phyloP scores from a whole-genome alignment of 805 yeast genomes.

The Kodamaea fukazawae region DNA sequence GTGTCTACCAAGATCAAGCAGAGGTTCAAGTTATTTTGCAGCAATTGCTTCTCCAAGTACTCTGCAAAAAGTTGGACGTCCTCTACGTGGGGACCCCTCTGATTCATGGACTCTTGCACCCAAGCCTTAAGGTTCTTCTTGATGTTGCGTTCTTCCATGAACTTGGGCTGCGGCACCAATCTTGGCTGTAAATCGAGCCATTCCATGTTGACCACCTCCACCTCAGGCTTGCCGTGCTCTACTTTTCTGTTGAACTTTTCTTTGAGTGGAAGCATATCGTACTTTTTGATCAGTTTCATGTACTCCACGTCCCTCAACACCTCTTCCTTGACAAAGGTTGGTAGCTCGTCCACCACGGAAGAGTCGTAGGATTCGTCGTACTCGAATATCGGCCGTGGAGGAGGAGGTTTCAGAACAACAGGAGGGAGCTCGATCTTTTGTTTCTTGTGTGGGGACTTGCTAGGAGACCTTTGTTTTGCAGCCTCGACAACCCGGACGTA shows the following conservation, averaged over 20 bases:
- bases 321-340: conserved; percentile 35
- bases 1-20: conserved; percentile 17
- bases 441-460: conserved; percentile 16
- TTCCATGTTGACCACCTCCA: conserved; percentile 14
- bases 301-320: conserved; percentile 35
- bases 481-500: conserved; percentile 33
- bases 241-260: conserved; percentile 22
- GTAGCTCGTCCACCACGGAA: conserved; percentile 36
- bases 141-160: conserved; percentile 6
- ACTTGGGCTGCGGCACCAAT: conserved; percentile 9
- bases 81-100: conserved; percentile 36
- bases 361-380: conserved; percentile 33
- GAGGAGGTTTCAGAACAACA: conserved; percentile 13
- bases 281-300: conserved; percentile 23
- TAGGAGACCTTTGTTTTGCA: conserved; percentile 25
- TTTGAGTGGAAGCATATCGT: conserved; percentile 25
- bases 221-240: conserved; percentile 12
- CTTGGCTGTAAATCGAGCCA: conserved; percentile 24
- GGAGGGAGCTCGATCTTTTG: conserved; percentile 13
- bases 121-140: conserved; percentile 21
- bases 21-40: conserved; percentile 15
- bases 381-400: conserved; percentile 14
- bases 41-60: conserved; percentile 18
- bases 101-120: conserved; percentile 25
- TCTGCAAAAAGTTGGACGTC: conserved; percentile 24